Evolutionary conservation across 345 rosid genomes (phyloP).

Genomic region (Boechera divaricarpa): DNA sequence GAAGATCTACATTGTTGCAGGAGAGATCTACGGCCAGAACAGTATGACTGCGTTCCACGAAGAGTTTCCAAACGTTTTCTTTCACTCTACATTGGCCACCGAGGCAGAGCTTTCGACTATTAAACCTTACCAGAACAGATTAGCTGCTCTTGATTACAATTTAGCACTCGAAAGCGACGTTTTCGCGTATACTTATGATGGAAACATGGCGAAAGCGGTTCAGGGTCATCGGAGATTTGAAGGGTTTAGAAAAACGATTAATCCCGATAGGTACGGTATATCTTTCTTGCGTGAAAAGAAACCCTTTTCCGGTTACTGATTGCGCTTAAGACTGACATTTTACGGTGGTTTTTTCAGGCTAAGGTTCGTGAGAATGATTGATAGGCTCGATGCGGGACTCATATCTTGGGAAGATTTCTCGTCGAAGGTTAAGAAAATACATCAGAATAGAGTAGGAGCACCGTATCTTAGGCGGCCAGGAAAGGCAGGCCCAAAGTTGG

Average conservation of each 20-base stretch:
- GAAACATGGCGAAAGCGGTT: conserved; percentile 86
- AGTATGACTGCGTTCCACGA: conserved; percentile 52
- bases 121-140: conserved; percentile 54
- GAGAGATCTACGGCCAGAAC: conserved; percentile 63
- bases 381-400: conserved; percentile 52
- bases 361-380: conserved; percentile 64
- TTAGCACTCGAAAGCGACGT: conserved; percentile 69
- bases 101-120: conserved; percentile 58
- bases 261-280: conserved; percentile 62
- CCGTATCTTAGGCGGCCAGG: conserved; percentile 54
- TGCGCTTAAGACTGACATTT: background rate
- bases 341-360: conserved; percentile 45
- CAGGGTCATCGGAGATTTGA: conserved; percentile 70
- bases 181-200: conserved; percentile 70
- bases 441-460: conserved; percentile 60
- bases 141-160: conserved; percentile 73
- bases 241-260: conserved; percentile 74
- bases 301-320: background rate
- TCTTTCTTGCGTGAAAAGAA: conserved; percentile 6
- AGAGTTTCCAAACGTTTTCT: conserved; percentile 59
- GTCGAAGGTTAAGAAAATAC: conserved; percentile 49
- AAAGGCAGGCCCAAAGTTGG: conserved; percentile 45
- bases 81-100: conserved; percentile 62
- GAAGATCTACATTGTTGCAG: conserved; percentile 72
- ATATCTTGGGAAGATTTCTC: conserved; percentile 62